phyloP scores from a whole-genome alignment of 164 flowering plant genomes.

The Litsea cubeba region DNA sequence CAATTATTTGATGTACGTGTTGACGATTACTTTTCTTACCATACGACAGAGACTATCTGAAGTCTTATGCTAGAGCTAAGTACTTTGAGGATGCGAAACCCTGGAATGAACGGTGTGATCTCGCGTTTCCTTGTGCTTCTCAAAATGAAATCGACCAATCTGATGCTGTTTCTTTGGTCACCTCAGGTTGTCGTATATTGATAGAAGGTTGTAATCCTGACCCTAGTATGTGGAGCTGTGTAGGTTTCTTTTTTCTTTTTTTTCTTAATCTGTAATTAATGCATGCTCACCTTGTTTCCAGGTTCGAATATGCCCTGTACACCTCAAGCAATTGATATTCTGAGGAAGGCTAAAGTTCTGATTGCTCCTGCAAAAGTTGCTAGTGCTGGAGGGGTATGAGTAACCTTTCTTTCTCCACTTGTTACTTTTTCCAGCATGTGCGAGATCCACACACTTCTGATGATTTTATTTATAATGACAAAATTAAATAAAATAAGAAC shows the following conservation, averaged over 20 bases:
- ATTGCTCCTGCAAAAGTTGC: constrained; percentile 98
- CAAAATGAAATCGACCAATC: constrained; percentile 94
- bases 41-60: constrained; percentile 77
- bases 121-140: constrained; percentile 95
- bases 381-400: constrained; percentile 92
- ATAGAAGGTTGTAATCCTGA: constrained; percentile 69
- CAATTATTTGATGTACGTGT: background rate
- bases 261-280: background rate
- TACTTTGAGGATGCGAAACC: constrained; percentile 95
- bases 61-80: constrained; percentile 89
- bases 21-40: background rate
- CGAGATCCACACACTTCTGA: too few relatives aligned
- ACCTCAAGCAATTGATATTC: constrained; percentile 84
- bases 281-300: constrained; percentile 15
- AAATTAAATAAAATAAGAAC: background rate
- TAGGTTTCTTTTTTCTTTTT: background rate
- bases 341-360: constrained; percentile 82
- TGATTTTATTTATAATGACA: too few relatives aligned
- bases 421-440: too few relatives aligned
- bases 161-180: constrained; percentile 90
- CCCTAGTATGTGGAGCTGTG: background rate
- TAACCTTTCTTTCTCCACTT: background rate
- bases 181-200: constrained; percentile 84
- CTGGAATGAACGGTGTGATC: constrained; percentile 96
- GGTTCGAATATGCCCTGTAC: constrained; percentile 99